Percentiles rank a stretch among this genome's conserved stretches.
Evolutionary conservation across 1,139 yeast species (phyloP).

Genomic region (Blastobotrys malaysiensis): DNA sequence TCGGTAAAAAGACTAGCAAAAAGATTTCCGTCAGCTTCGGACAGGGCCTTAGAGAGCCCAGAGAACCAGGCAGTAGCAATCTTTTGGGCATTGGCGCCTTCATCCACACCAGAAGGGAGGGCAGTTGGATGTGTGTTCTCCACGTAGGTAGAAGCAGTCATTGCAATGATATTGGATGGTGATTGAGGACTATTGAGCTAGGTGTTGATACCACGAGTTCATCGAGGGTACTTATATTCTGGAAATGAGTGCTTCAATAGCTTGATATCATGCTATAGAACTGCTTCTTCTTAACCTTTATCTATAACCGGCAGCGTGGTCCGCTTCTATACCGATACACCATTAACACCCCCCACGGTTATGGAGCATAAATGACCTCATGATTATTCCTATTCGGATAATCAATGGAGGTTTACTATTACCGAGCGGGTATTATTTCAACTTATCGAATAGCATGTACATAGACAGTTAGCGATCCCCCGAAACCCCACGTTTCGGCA

Average conservation of each 20-base stretch:
- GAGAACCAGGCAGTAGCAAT: conserved; percentile 14
- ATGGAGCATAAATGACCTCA: too few relatives aligned
- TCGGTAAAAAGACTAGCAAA: conserved; percentile 16
- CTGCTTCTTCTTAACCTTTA: neutral
- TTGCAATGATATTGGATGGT: neutral
- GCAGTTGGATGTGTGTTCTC: neutral
- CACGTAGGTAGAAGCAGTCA: conserved; percentile 1
- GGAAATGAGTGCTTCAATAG: neutral
- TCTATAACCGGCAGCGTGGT: neutral
- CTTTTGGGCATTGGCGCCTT: conserved; percentile 1
- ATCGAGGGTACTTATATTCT: neutral
- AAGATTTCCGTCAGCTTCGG: conserved; percentile 8
- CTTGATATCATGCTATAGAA: neutral
- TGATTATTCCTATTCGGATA: too few relatives aligned
- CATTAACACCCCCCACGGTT: too few relatives aligned
- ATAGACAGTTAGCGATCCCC: neutral
- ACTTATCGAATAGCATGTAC: too few relatives aligned
- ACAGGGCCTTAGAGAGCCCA: conserved; percentile 14
- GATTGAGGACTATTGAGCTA: neutral
- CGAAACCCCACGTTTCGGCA: neutral
- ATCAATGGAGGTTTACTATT: too few relatives aligned
- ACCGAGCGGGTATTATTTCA: too few relatives aligned
- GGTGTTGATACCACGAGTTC: neutral
- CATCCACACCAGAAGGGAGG: conserved; percentile 2
- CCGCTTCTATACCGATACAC: too few relatives aligned